Evolutionary conservation across 306 rosid species (phyloP).

Genomic region (Cicer arietinum): DNA sequence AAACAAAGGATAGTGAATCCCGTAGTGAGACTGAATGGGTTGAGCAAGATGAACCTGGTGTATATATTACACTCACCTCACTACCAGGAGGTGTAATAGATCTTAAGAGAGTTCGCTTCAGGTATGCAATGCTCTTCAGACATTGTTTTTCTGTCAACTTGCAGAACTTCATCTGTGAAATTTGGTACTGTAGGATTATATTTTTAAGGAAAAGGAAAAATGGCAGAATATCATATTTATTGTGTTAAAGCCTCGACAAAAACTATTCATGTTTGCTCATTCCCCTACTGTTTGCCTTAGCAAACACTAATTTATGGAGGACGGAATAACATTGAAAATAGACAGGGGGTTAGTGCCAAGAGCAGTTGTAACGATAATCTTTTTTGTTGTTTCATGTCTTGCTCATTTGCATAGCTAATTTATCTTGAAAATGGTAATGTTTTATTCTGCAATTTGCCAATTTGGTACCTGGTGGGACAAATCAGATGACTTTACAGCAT

Average conservation of each 20-base stretch:
- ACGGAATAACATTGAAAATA: background rate
- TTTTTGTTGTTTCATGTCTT: slow-evolving; percentile 17
- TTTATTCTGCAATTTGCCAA: slow-evolving; percentile 22
- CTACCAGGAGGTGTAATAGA: slow-evolving; percentile 88
- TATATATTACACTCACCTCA: slow-evolving; percentile 90
- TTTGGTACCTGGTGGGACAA: slow-evolving; percentile 27
- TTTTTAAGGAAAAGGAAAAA: background rate
- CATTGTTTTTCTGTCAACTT: slow-evolving; percentile 15
- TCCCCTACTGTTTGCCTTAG: background rate
- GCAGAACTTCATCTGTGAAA: slow-evolving; percentile 3
- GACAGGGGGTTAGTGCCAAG: background rate
- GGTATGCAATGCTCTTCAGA: slow-evolving; percentile 54
- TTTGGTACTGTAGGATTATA: slow-evolving; percentile 28
- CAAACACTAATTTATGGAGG: background rate
- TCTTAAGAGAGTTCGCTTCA: slow-evolving; percentile 98
- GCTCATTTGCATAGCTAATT: background rate
- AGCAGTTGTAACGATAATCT: slow-evolving; percentile 1
- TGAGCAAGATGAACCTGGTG: slow-evolving; percentile 99
- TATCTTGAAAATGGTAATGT: slow-evolving; percentile 8
- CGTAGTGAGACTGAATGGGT: slow-evolving; percentile 87
- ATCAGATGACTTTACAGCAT: background rate
- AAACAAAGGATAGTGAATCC: slow-evolving; percentile 80
- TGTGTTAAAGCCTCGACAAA: slow-evolving; percentile 2
- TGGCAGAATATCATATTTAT: slow-evolving; percentile 15
- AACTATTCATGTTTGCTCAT: background rate